These are phyloP conservation scores for Blakeslea trispora DNA, from an alignment of 371 early-diverging fungal species.

Conservation along the genomic window DNA sequence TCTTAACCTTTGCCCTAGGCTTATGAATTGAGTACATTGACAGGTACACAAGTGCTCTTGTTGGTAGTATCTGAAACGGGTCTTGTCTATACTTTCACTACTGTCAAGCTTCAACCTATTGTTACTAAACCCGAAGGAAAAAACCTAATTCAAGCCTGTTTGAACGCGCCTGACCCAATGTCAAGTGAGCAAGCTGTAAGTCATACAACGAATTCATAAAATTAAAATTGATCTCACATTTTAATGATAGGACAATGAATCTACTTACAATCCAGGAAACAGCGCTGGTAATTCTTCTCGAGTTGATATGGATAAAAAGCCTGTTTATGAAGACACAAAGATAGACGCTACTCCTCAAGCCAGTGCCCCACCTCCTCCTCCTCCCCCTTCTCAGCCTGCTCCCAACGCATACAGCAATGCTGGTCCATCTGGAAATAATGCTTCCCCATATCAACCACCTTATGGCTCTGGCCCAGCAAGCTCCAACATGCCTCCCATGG, in stretches of 20 bases:
- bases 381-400: neutral
- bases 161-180: conserved; percentile 81
- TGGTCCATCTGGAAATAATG: neutral
- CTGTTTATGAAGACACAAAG: conserved; percentile 7
- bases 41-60: conserved; percentile 96
- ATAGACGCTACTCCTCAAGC: conserved; percentile 9
- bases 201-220: neutral
- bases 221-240: neutral
- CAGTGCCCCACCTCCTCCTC: neutral
- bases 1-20: conserved; percentile 57
- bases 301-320: conserved; percentile 8
- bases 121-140: conserved; percentile 95
- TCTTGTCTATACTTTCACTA: conserved; percentile 98
- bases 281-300: conserved; percentile 12
- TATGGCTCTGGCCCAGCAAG: neutral
- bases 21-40: conserved; percentile 95
- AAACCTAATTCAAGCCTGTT: conserved; percentile 92
- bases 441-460: neutral
- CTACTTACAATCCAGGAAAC: conserved; percentile 4
- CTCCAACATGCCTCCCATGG: conserved; percentile 13
- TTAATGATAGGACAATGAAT: conserved; percentile 11
- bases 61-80: conserved; percentile 99
- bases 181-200: conserved; percentile 22
- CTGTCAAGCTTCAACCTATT: conserved; percentile 95
- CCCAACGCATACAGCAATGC: conserved; percentile 6